phyloP scores from a whole-genome alignment of 2,329 filamentous ascomycete species.

The Zymoseptoria passerinii region DNA sequence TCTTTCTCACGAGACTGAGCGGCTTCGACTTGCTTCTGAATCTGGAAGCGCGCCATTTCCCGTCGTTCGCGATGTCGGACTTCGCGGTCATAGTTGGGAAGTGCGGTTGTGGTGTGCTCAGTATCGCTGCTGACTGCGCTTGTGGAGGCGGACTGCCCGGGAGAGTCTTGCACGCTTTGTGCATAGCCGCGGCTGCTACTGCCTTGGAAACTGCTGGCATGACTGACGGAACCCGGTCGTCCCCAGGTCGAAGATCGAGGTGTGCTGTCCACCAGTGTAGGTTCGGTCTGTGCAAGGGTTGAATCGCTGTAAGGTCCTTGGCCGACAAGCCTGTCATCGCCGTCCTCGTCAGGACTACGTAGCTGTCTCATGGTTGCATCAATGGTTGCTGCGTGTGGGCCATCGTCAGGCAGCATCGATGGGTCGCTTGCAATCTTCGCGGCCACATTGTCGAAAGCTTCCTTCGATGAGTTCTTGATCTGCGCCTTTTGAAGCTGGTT shows the following conservation, averaged over 20 bases:
- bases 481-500: constrained; percentile 33
- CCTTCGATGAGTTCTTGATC: constrained; percentile 19
- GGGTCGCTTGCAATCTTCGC: constrained; percentile 25
- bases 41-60: constrained; percentile 21
- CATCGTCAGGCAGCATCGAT: constrained; percentile 21
- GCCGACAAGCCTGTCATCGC: constrained; percentile 17
- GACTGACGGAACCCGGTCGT: constrained; percentile 18
- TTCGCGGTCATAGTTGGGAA: constrained; percentile 29
- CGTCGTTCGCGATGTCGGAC: constrained; percentile 26
- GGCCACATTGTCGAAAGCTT: constrained; percentile 19
- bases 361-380: constrained; percentile 17
- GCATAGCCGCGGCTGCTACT: constrained; percentile 12
- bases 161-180: constrained; percentile 11
- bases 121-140: constrained; percentile 29
- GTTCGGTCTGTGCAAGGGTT: constrained; percentile 6
- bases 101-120: constrained; percentile 26
- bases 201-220: constrained; percentile 18
- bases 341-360: constrained; percentile 12
- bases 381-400: constrained; percentile 18
- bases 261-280: constrained; percentile 5
- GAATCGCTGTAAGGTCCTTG: constrained; percentile 7
- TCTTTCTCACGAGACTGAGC: constrained; percentile 28
- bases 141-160: constrained; percentile 16
- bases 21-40: constrained; percentile 30
- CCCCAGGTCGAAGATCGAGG: constrained; percentile 12